Percentiles rank a stretch among this genome's conserved stretches.
These are phyloP conservation scores for Emericellopsis terricola DNA, from an alignment of 495 filamentous ascomycete species.

Conservation along the genomic window DNA sequence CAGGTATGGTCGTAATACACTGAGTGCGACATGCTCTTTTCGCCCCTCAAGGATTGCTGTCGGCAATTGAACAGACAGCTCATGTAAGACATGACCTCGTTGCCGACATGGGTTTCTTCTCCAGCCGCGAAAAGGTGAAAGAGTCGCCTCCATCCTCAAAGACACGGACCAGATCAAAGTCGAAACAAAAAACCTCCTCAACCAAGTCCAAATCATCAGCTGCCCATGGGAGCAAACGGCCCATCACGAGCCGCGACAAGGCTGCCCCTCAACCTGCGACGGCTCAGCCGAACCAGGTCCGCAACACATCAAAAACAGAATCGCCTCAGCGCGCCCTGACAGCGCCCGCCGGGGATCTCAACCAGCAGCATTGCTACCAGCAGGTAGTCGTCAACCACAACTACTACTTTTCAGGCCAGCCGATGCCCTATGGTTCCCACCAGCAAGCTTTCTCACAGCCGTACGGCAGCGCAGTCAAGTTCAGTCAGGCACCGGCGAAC, in stretches of 20 bases:
- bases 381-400: slow-evolving; percentile 30
- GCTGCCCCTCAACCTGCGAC: not conserved
- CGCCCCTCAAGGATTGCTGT: too few relatives aligned
- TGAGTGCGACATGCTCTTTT: too few relatives aligned
- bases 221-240: not conserved
- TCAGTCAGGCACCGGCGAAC: slow-evolving; percentile 2
- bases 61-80: too few relatives aligned
- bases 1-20: too few relatives aligned
- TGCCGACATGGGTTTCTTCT: not conserved
- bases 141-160: not conserved
- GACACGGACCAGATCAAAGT: not conserved
- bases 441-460: slow-evolving; percentile 5
- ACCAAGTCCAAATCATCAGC: not conserved
- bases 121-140: not conserved
- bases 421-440: slow-evolving; percentile 8
- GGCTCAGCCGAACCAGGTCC: not conserved
- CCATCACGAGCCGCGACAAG: not conserved
- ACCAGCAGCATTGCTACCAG: not conserved
- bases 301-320: not conserved
- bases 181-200: not conserved
- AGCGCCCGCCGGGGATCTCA: too few relatives aligned
- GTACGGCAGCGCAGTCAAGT: not conserved
- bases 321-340: too few relatives aligned
- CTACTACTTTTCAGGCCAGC: slow-evolving; percentile 24
- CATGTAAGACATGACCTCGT: too few relatives aligned